These are phyloP conservation scores for Chytriomyces hyalinus DNA, from an alignment of 192 early-diverging fungal genomes.

Conservation along the genomic window DNA sequence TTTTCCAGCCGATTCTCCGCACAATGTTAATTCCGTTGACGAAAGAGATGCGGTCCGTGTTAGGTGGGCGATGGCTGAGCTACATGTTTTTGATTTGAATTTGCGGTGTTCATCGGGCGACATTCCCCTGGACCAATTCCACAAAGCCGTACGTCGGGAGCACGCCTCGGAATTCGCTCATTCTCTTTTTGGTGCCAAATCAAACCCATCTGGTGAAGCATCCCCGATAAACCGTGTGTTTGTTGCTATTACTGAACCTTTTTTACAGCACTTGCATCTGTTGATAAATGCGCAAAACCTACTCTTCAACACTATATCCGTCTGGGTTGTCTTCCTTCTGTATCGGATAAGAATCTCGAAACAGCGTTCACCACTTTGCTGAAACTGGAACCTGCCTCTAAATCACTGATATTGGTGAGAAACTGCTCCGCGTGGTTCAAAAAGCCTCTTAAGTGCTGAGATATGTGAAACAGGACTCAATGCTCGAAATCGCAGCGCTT, in stretches of 20 bases:
- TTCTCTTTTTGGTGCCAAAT: not conserved
- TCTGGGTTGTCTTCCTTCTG: constrained; percentile 4
- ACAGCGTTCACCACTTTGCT: constrained; percentile 16
- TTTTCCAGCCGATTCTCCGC: too few relatives aligned
- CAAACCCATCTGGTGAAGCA: not conserved
- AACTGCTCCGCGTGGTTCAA: not conserved
- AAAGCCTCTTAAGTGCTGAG: not conserved
- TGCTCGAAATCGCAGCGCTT: constrained; percentile 15
- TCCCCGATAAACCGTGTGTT: not conserved
- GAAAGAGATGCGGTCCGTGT: not conserved
- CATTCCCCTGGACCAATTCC: too few relatives aligned
- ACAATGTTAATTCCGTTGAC: not conserved
- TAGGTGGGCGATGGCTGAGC: constrained; percentile 2
- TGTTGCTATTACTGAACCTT: not conserved
- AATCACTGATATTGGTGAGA: not conserved
- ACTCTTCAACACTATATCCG: constrained; percentile 14
- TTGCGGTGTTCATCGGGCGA: not conserved
- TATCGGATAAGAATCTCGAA: constrained; percentile 16
- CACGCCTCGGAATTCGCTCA: not conserved
- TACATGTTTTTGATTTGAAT: not conserved
- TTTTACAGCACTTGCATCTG: not conserved
- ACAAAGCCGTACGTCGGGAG: not conserved
- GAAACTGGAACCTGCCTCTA: not conserved
- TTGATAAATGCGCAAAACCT: not conserved
- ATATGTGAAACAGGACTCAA: constrained; percentile 19